A percentile compares a stretch with the other conserved stretches of the same genome.
Evolutionary conservation across 2,329 filamentous ascomycete genomes (phyloP).

Genomic region (Blastomyces gilchristii): DNA sequence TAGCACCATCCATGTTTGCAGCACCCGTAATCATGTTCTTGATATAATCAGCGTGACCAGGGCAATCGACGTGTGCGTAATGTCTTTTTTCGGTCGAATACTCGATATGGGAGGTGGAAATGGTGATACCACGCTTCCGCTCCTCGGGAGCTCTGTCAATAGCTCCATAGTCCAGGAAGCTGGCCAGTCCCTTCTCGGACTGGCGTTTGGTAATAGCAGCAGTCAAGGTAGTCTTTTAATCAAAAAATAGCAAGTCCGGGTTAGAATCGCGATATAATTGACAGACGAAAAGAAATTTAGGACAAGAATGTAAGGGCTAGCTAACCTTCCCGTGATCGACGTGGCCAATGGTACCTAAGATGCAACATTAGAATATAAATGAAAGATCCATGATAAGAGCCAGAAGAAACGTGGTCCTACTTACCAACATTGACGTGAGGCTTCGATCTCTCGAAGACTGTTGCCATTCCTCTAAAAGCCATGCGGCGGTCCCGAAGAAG

Average conservation of each 20-base stretch:
- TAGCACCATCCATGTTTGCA: slow-evolving; percentile 97
- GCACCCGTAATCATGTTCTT: slow-evolving; percentile 99
- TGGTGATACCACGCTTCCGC: slow-evolving; percentile 99
- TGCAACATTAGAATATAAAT: slow-evolving; percentile 4
- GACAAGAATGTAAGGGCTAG: slow-evolving; percentile 1
- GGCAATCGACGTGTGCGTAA: slow-evolving; percentile 99
- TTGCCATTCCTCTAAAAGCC: slow-evolving; percentile 47
- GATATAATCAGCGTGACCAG: slow-evolving; percentile 99
- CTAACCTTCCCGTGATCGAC: slow-evolving; percentile 97
- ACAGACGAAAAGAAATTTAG: neutral
- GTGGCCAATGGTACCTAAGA: slow-evolving; percentile 84
- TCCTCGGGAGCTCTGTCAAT: slow-evolving; percentile 99
- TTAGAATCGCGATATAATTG: slow-evolving; percentile 9
- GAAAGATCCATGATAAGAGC: neutral
- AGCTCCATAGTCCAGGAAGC: slow-evolving; percentile 91
- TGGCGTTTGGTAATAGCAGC: slow-evolving; percentile 98
- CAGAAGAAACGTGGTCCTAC: slow-evolving; percentile 17
- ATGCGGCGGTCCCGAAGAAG: slow-evolving; percentile 37
- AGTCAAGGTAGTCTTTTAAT: slow-evolving; percentile 80
- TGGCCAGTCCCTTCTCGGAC: slow-evolving; percentile 85
- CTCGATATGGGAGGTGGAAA: slow-evolving; percentile 96
- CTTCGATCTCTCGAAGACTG: slow-evolving; percentile 75
- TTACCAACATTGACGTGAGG: slow-evolving; percentile 96
- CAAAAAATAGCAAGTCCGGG: slow-evolving; percentile 17
- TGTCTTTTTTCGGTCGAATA: slow-evolving; percentile 89